Base-by-base conservation (phyloP, 768 basidiomycete species). In the Panaeolus cyanescens region DNA sequence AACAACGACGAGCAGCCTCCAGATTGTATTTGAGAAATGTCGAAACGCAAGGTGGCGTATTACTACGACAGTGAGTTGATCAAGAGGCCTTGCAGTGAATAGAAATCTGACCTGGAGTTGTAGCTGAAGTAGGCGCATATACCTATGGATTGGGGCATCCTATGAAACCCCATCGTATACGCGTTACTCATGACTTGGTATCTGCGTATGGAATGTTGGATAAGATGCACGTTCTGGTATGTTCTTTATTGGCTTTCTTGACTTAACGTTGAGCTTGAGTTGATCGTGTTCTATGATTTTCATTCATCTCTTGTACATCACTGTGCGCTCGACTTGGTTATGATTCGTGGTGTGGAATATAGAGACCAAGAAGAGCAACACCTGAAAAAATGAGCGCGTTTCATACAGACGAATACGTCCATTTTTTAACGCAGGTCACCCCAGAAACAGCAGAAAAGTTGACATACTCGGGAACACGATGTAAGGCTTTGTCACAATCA, bases 361-460 rank as follows among this genome's bases (percentile, higher is more conserved):
- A 93, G 91, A 83, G 80, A 68, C 88, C 94, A 5, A 83, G 80
- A 65, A 82, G 92, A 19, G 88, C 92, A 4, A 81, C 85, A 0
- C 84, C 89, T 13, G 83, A 88, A 68, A 83, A 85, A 22, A 91
- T 99, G 91, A 90, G 92, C n/a, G 78, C 89, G 10, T 99, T 99
- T 75, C 97, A 99, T 74, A 95, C 96, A 20, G 97, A 99, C 78
- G 97, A 99, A 82, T 99, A 97, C 75, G 84, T 99, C 61, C 88
- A 99, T 68, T 96, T 99, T 68, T 77, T 99, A 45, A 82, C 86
- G 58, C 84, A 86, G 54, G 96, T 99, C 28, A 93, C 90, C 0
- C 96, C 96, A 0, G 97, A 99, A 74, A 96, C 92, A 4, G 88
- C 85, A 1, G 91, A 93, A 66, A 89, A 93, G 59, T 74, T 97